A percentile compares a stretch with the other conserved stretches of the same genome.
phyloP scores from a whole-genome alignment of 805 yeast species.

The Kazachstania martiniae region DNA sequence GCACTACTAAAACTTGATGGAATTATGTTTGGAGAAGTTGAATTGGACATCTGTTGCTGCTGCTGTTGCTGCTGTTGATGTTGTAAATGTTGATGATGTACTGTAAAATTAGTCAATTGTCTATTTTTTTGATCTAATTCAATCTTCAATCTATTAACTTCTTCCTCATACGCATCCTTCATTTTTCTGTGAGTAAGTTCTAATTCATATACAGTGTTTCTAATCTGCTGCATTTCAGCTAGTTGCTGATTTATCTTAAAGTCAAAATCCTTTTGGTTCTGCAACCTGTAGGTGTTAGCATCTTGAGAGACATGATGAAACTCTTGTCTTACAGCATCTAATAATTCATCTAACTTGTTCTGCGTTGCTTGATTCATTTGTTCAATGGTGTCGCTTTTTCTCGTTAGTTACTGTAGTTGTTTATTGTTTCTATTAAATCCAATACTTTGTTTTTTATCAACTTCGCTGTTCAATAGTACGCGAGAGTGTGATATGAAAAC shows the following conservation, averaged over 20 bases:
- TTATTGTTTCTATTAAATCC: too few relatives aligned
- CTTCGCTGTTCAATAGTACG: too few relatives aligned
- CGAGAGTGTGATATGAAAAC: too few relatives aligned
- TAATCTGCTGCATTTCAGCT: constrained; percentile 83
- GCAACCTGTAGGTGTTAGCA: constrained; percentile 76
- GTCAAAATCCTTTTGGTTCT: constrained; percentile 80
- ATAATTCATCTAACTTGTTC: constrained; percentile 53
- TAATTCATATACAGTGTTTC: constrained; percentile 86
- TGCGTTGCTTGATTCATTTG: too few relatives aligned
- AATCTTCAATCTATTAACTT: constrained; percentile 70
- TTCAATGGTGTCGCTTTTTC: too few relatives aligned
- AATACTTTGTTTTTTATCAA: too few relatives aligned
- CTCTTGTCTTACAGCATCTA: constrained; percentile 88
- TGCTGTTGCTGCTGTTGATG: constrained; percentile 13
- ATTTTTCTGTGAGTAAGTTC: constrained; percentile 89
- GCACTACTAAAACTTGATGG: too few relatives aligned
- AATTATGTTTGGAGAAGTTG: too few relatives aligned
- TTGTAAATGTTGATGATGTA: constrained; percentile 17
- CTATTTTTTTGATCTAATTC: constrained; percentile 79
- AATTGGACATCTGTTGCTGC: constrained; percentile 1
- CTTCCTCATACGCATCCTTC: constrained; percentile 93
- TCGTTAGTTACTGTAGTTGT: too few relatives aligned
- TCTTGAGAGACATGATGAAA: constrained; percentile 77
- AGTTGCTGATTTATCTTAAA: constrained; percentile 83
- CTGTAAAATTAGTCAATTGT: constrained; percentile 30